Percentiles rank a stretch among this genome's conserved stretches.
Evolutionary conservation across 257 asterid genomes (phyloP).

Genomic region (Striga asiatica): DNA sequence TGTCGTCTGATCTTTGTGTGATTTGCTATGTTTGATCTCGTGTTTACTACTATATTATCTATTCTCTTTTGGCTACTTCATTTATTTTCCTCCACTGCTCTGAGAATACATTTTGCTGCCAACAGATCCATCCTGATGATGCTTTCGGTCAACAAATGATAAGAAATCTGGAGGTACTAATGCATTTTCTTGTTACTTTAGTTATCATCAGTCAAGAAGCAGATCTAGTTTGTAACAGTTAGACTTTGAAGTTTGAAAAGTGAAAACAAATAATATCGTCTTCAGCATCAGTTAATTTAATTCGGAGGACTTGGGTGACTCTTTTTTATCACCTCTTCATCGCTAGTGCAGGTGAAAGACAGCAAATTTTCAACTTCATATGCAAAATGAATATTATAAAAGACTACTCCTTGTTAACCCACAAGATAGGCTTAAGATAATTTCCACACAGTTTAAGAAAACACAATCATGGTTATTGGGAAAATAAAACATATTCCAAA

Average conservation of each 20-base stretch:
- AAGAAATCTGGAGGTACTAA: conserved; percentile 80
- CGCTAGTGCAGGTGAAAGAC: too few relatives aligned
- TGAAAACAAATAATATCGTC: not conserved
- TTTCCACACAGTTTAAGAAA: too few relatives aligned
- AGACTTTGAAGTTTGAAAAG: not conserved
- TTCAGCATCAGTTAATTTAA: conserved; percentile 1
- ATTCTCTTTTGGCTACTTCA: conserved; percentile 6
- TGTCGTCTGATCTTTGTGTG: conserved; percentile 8
- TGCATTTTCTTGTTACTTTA: conserved; percentile 10
- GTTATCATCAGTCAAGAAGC: not conserved
- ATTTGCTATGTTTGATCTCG: not conserved
- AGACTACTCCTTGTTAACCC: too few relatives aligned
- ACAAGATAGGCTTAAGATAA: too few relatives aligned
- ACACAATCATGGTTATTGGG: too few relatives aligned
- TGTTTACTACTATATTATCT: not conserved
- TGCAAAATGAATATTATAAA: too few relatives aligned
- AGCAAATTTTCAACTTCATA: too few relatives aligned
- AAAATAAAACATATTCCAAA: too few relatives aligned
- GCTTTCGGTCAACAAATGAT: conserved; percentile 99
- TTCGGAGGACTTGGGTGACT: too few relatives aligned
- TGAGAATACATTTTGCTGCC: conserved; percentile 11
- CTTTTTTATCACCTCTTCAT: too few relatives aligned
- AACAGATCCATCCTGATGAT: conserved; percentile 90
- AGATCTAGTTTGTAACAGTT: not conserved
- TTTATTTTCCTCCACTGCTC: conserved; percentile 2